Evolutionary conservation across 345 rosid genomes (phyloP).

Genomic region (Rhodomyrtus tomentosa): DNA sequence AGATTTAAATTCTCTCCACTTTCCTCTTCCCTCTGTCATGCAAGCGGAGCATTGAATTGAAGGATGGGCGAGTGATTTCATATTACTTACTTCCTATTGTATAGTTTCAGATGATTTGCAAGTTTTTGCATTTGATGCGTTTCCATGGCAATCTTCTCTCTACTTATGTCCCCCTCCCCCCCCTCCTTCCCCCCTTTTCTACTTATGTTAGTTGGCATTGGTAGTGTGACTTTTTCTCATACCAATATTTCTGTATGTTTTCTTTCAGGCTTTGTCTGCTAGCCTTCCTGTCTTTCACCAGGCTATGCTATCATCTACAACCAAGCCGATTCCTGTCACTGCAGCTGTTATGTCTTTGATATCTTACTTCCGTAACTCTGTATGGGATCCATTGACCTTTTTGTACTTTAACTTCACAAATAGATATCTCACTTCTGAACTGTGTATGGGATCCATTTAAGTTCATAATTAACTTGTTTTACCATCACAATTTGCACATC

Average conservation of each 20-base stretch:
- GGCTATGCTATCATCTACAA: constrained; percentile 61
- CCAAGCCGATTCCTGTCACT: constrained; percentile 63
- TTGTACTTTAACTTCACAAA: background rate
- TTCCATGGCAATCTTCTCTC: background rate
- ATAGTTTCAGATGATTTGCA: background rate
- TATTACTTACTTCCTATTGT: background rate
- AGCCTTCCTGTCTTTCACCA: constrained; percentile 59
- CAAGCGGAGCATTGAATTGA: background rate
- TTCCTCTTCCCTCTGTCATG: background rate
- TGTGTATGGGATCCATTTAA: background rate
- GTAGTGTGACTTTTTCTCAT: background rate
- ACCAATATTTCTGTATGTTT: constrained; percentile 4
- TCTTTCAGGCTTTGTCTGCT: constrained; percentile 46
- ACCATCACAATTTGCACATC: background rate
- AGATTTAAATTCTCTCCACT: background rate
- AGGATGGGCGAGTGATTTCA: background rate
- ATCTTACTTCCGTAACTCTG: constrained; percentile 54
- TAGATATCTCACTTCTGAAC: background rate
- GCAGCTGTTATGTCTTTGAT: constrained; percentile 68
- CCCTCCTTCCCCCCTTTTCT: too few relatives aligned
- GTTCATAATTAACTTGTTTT: background rate
- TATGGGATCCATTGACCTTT: constrained; percentile 16
- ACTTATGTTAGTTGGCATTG: background rate
- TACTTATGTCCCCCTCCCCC: too few relatives aligned
- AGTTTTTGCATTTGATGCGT: background rate